Base-by-base conservation (phyloP, 257 asterid genomes). In the Solanum chilense region DNA sequence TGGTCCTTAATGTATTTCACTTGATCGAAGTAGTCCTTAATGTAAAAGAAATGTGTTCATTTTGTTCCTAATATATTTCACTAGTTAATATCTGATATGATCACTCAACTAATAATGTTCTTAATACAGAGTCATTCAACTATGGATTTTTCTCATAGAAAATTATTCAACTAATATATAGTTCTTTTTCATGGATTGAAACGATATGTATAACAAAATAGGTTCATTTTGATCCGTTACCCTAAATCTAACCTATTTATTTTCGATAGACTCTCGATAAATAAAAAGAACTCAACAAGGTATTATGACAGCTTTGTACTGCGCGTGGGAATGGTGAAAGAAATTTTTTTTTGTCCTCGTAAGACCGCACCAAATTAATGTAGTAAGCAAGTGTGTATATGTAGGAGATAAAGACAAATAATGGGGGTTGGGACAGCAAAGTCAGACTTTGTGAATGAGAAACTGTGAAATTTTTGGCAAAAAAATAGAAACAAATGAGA, bases 331-430 rank as follows among this genome's bases (percentile, higher is more conserved):
- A 42, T n/a, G 76, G 64, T 47, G 80, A 80, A 87, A 33, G 85
- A 56, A 62, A 83, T 45, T 58, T 16, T 86, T 44, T 21, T 47
- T 37, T 1, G 89, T 87, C 92, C 92, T 87, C 86, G 87, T 86
- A 49, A 89, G 90, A 88, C 60, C 86, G 91, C 91, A 89, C 90
- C 90, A 89, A 90, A 90, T 90, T 90, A 87, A 91, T 86, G 91
- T 86, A n/a, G 45, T 39, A 20, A 62, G 58, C 84, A 87, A 91
- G 75, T 69, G 60, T 89, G 85, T 83, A 39, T 70, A 73, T 81
- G 84, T 87, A 21, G 42, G 85, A 86, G 91, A 90, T 87, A 89
- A 86, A 87, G 98, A 93, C 96, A 92, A 92, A 90, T 44, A 41
- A 73, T 87, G 92, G 92, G 90, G 91, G 91, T 90, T 76, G 86